Evolutionary conservation across 257 asterid genomes (phyloP).

Genomic region (Cordia subcordata): DNA sequence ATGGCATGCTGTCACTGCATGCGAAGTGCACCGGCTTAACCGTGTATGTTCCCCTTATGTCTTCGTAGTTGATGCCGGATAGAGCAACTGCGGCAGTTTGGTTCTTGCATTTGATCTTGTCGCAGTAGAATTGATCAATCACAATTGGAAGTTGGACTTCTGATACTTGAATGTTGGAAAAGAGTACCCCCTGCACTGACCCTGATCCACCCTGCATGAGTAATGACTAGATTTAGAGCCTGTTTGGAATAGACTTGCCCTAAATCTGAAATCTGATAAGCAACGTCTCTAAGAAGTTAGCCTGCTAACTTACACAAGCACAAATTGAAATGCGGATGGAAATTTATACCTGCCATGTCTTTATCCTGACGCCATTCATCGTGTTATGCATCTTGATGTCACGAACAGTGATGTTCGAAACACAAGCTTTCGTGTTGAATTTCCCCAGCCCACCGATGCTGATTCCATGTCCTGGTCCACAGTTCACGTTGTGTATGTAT

Average conservation of each 20-base stretch:
- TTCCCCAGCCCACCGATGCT: conserved; percentile 90
- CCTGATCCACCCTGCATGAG: conserved; percentile 84
- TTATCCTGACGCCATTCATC: conserved; percentile 71
- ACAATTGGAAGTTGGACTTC: conserved; percentile 85
- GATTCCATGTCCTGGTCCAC: conserved; percentile 97
- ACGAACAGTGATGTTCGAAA: conserved; percentile 74
- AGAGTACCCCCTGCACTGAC: conserved; percentile 61
- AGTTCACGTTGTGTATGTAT: conserved; percentile 55
- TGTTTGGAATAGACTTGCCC: no score
- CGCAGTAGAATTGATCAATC: conserved; percentile 91
- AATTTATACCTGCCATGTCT: conserved; percentile 81
- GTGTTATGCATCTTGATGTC: conserved; percentile 58
- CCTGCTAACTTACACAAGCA: background rate
- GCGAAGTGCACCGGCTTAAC: conserved; percentile 89
- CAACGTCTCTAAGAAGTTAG: no score
- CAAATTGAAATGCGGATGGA: background rate
- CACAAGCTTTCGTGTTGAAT: conserved; percentile 77
- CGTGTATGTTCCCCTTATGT: conserved; percentile 81
- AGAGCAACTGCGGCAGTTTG: conserved; percentile 74
- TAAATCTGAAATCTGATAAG: no score
- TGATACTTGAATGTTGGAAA: conserved; percentile 76
- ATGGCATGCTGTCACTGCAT: conserved; percentile 76
- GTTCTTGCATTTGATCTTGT: conserved; percentile 61
- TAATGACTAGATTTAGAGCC: background rate
- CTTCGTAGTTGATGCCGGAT: conserved; percentile 69